Percentiles rank a stretch among this genome's conserved stretches.
Evolutionary conservation across 2,329 filamentous ascomycete species (phyloP).

Genomic region (Boeremia exigua): DNA sequence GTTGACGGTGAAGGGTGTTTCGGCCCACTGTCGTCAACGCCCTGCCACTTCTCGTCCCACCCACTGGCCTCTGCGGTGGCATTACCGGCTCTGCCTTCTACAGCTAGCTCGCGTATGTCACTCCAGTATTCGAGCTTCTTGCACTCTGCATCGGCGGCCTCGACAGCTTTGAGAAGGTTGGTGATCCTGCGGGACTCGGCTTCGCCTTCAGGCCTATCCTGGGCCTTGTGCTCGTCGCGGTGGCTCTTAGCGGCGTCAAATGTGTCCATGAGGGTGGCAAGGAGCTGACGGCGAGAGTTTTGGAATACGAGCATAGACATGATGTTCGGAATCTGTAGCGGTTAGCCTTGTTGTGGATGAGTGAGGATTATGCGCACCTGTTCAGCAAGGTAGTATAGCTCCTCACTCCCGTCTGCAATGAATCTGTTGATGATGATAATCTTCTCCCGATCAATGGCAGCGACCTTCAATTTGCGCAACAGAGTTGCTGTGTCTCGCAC

Average conservation of each 20-base stretch:
- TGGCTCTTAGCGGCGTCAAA: slow-evolving; percentile 62
- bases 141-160: slow-evolving; percentile 81
- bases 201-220: slow-evolving; percentile 53
- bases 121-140: slow-evolving; percentile 86
- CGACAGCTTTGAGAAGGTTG: slow-evolving; percentile 75
- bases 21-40: slow-evolving; percentile 46
- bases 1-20: slow-evolving; percentile 28
- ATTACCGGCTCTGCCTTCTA: slow-evolving; percentile 44
- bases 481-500: slow-evolving; percentile 71
- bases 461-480: slow-evolving; percentile 69
- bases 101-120: slow-evolving; percentile 61
- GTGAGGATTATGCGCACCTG: slow-evolving; percentile 48
- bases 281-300: slow-evolving; percentile 77
- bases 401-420: slow-evolving; percentile 72
- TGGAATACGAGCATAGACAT: slow-evolving; percentile 85
- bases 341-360: slow-evolving; percentile 21
- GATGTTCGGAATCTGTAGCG: slow-evolving; percentile 39
- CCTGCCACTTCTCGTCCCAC: slow-evolving; percentile 49
- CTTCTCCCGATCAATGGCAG: slow-evolving; percentile 89
- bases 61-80: slow-evolving; percentile 41
- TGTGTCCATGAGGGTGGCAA: slow-evolving; percentile 68
- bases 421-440: slow-evolving; percentile 83
- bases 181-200: slow-evolving; percentile 62
- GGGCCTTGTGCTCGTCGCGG: slow-evolving; percentile 53
- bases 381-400: slow-evolving; percentile 75